Conservation (phyloP, 805 yeast genomes). For the Candida dajiaensis region DNA sequence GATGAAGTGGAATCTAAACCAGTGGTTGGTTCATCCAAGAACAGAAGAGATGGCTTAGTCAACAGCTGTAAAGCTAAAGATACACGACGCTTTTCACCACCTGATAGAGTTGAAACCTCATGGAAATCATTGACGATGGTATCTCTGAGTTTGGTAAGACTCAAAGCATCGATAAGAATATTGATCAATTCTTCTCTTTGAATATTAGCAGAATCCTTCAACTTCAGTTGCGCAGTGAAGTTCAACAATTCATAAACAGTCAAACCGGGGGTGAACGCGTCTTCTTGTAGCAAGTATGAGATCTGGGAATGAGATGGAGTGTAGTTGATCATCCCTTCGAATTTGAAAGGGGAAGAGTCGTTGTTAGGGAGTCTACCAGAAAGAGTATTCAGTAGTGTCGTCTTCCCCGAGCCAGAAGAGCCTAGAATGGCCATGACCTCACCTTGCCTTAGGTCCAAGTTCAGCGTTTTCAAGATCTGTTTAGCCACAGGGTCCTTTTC, state of each 20-base stretch:
- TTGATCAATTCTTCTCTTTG: slow-evolving; percentile 48
- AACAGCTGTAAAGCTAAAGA: slow-evolving; percentile 75
- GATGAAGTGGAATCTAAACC: slow-evolving; percentile 82
- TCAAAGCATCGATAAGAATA: slow-evolving; percentile 57
- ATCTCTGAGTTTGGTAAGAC: slow-evolving; percentile 57
- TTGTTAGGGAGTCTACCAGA: slow-evolving; percentile 40
- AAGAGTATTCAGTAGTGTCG: slow-evolving; percentile 65
- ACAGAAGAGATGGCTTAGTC: slow-evolving; percentile 68
- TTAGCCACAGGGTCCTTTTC: slow-evolving; percentile 14
- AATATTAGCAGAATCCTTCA: slow-evolving; percentile 40
- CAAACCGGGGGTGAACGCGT: slow-evolving; percentile 61
- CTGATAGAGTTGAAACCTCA: slow-evolving; percentile 55
- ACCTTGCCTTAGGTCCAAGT: slow-evolving; percentile 55
- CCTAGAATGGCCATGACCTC: slow-evolving; percentile 77
- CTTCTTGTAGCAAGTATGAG: slow-evolving; percentile 73
- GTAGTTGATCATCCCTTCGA: slow-evolving; percentile 37
- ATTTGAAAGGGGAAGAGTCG: slow-evolving; percentile 27
- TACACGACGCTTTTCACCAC: slow-evolving; percentile 78
- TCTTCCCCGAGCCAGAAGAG: slow-evolving; percentile 85
- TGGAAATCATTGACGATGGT: slow-evolving; percentile 37
- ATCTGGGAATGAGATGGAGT: slow-evolving; percentile 23
- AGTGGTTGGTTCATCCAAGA: slow-evolving; percentile 85
- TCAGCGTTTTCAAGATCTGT: slow-evolving; percentile 42
- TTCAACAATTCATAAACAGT: slow-evolving; percentile 66
- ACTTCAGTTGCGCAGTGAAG: slow-evolving; percentile 66